phyloP scores from a whole-genome alignment of 495 filamentous ascomycete species.

The Usnea hakonensis region DNA sequence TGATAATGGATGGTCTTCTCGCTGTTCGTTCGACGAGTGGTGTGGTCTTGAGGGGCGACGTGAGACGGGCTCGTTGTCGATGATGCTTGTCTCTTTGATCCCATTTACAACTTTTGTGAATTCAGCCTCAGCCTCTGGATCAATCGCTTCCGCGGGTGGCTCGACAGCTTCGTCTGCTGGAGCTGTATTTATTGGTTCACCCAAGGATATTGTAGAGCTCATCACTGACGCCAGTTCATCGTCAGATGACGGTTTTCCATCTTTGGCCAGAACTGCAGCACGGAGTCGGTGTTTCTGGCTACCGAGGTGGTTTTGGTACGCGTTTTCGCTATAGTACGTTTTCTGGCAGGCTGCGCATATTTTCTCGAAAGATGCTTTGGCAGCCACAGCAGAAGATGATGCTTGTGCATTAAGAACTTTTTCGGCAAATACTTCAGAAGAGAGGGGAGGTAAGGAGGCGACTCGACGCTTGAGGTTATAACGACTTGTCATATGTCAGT shows the following conservation, averaged over 20 bases:
- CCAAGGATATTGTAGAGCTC: constrained; percentile 85
- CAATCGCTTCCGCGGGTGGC: constrained; percentile 30
- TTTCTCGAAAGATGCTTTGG: constrained; percentile 83
- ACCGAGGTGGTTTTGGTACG: constrained; percentile 83
- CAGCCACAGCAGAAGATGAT: constrained; percentile 69
- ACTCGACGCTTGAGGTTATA: constrained; percentile 97
- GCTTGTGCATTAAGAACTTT: constrained; percentile 94
- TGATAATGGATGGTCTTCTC: constrained; percentile 35
- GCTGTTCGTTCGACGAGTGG: constrained; percentile 40
- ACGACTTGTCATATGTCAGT: constrained; percentile 46
- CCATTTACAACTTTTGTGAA: constrained; percentile 71
- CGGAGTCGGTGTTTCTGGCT: constrained; percentile 84
- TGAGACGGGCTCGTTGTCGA: constrained; percentile 46
- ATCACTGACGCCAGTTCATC: constrained; percentile 80
- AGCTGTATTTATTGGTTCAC: constrained; percentile 57
- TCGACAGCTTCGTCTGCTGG: constrained; percentile 22
- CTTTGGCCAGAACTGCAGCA: constrained; percentile 40
- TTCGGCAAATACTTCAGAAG: constrained; percentile 89
- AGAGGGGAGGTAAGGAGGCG: constrained; percentile 81
- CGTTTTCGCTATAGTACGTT: constrained; percentile 92
- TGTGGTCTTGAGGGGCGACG: constrained; percentile 49
- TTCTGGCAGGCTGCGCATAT: constrained; percentile 76
- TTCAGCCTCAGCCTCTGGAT: constrained; percentile 61
- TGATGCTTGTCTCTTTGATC: constrained; percentile 63
- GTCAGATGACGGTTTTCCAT: constrained; percentile 35